These are phyloP conservation scores for Balamuthia mandrillaris DNA, from an alignment of 208 protist species.

Conservation along the genomic window DNA sequence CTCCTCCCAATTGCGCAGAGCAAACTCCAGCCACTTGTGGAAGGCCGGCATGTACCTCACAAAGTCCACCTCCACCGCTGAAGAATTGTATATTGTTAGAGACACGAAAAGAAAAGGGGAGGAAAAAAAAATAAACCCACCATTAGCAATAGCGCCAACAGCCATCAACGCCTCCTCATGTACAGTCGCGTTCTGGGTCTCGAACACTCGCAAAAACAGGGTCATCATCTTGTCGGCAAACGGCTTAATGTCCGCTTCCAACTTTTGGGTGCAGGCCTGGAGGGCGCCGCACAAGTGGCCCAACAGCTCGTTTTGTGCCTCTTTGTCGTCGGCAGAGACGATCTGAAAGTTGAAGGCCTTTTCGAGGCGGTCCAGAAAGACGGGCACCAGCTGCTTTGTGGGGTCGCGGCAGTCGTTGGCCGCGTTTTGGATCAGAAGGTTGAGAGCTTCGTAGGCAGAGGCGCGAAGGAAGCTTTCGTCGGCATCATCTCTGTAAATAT, in stretches of 20 bases:
- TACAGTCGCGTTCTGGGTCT: conserved; percentile 60
- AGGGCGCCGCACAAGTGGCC: conserved; percentile 15
- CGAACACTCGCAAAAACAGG: conserved; percentile 50
- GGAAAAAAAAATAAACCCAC: conserved; percentile 11
- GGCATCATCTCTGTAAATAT: conserved; percentile 74
- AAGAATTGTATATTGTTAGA: background rate
- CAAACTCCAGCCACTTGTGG: conserved; percentile 10
- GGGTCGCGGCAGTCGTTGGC: conserved; percentile 71
- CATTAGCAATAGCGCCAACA: conserved; percentile 83
- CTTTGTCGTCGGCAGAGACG: conserved; percentile 46
- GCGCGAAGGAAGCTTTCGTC: conserved; percentile 52
- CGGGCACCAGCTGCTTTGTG: conserved; percentile 75
- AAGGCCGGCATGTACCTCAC: conserved; percentile 79
- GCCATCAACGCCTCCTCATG: conserved; percentile 90
- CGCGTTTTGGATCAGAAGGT: conserved; percentile 81
- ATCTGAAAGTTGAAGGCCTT: conserved; percentile 62
- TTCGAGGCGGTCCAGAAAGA: conserved; percentile 74
- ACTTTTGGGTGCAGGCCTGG: conserved; percentile 18
- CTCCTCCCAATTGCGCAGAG: conserved; percentile 37
- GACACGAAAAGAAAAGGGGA: background rate
- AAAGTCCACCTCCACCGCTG: conserved; percentile 75
- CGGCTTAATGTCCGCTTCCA: background rate
- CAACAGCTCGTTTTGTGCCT: conserved; percentile 6
- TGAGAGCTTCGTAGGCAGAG: conserved; percentile 88
- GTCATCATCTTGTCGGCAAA: conserved; percentile 54